These are phyloP conservation scores for Herpetomonas tarakana DNA, from an alignment of 208 protist genomes.

Conservation along the genomic window DNA sequence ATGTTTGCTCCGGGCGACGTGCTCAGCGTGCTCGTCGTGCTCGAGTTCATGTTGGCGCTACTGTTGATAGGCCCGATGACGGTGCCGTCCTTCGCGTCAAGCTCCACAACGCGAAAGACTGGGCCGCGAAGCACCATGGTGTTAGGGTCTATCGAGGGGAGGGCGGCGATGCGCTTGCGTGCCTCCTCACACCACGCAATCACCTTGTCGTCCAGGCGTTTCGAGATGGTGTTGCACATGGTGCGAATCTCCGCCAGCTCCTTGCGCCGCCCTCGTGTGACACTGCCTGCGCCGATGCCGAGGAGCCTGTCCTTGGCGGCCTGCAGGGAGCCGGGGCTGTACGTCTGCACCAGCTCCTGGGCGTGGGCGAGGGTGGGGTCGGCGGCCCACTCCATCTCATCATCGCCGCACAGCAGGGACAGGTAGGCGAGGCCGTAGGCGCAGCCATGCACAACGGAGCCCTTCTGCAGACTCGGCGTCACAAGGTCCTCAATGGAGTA, in stretches of 20 bases:
- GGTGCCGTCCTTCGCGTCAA: conserved; percentile 3
- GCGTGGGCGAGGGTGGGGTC: conserved; percentile 55
- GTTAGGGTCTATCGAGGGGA: conserved; percentile 12
- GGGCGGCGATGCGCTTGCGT: conserved; percentile 19
- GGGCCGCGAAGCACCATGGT: conserved; percentile 37
- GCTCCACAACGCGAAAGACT: conserved; percentile 38
- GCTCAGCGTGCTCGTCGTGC: not conserved
- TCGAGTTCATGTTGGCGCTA: conserved; percentile 2
- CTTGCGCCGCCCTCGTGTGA: conserved; percentile 26
- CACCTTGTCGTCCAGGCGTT: conserved; percentile 46
- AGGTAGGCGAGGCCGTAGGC: conserved; percentile 86
- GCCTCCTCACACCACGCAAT: conserved; percentile 58
- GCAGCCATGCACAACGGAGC: conserved; percentile 75
- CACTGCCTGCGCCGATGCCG: conserved; percentile 32
- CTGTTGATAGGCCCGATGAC: not conserved
- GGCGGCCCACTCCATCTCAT: conserved; percentile 56
- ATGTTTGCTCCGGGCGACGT: not conserved
- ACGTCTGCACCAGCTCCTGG: conserved; percentile 40
- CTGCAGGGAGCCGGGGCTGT: conserved; percentile 36
- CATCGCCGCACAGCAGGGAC: conserved; percentile 67
- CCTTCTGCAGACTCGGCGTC: conserved; percentile 35
- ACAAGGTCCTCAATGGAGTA: conserved; percentile 44
- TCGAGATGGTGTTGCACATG: conserved; percentile 52
- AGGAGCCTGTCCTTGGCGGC: conserved; percentile 60
- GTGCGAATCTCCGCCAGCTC: conserved; percentile 59